These are phyloP conservation scores for Cymbopogon flexuosus DNA, from an alignment of 202 grass and related monocot species.

Conservation along the genomic window DNA sequence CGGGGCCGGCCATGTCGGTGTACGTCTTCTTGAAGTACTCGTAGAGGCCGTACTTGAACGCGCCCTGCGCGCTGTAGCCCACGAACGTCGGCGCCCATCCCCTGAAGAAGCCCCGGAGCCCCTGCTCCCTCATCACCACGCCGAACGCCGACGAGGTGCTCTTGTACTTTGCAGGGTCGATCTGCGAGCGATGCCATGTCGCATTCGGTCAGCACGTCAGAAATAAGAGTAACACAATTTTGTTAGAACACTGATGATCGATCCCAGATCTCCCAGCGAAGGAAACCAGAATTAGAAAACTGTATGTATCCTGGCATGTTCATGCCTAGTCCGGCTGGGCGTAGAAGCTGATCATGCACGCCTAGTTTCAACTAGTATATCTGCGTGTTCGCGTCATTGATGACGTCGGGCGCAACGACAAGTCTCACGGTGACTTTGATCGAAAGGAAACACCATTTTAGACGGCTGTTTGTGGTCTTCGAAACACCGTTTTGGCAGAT, in stretches of 20 bases:
- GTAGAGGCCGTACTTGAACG: conserved; percentile 88
- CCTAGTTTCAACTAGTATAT: too few species aligned
- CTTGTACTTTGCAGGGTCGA: conserved; percentile 82
- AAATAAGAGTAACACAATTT: neutral
- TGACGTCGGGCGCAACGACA: neutral
- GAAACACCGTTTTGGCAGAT: neutral
- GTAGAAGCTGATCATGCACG: too few species aligned
- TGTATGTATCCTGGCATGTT: too few species aligned
- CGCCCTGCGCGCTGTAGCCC: conserved; percentile 87
- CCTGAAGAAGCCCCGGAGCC: conserved; percentile 65
- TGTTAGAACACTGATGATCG: neutral
- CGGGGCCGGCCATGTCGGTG: conserved; percentile 64
- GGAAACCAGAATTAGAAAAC: neutral
- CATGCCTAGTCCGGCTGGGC: too few species aligned
- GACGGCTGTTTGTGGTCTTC: neutral
- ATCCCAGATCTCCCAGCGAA: neutral
- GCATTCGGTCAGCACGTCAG: neutral
- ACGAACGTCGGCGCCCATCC: conserved; percentile 86
- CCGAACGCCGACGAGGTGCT: conserved; percentile 74
- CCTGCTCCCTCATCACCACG: conserved; percentile 76
- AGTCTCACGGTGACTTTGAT: neutral
- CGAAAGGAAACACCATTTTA: neutral
- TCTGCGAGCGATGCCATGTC: conserved; percentile 33
- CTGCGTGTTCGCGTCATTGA: neutral
- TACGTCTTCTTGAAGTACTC: conserved; percentile 96